These are phyloP conservation scores for Plectranthus barbatus DNA, from an alignment of 257 asterid genomes.

Conservation along the genomic window DNA sequence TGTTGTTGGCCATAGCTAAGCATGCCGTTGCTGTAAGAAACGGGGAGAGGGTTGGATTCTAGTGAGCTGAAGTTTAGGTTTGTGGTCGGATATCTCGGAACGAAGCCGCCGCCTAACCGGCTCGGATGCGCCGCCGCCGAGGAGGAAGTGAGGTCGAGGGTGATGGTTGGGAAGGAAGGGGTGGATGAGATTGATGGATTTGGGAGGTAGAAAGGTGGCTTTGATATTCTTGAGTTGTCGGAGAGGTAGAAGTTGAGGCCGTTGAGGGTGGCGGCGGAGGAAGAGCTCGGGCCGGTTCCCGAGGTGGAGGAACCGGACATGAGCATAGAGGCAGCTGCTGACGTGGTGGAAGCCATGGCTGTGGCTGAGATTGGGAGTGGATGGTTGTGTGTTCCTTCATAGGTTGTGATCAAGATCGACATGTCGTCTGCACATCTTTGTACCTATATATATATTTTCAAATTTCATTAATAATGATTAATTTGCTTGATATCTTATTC, in stretches of 20 bases:
- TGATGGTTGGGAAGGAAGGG: slow-evolving; percentile 64
- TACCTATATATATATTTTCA: slow-evolving; percentile 25
- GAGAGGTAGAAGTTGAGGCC: slow-evolving; percentile 62
- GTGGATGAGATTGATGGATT: slow-evolving; percentile 57
- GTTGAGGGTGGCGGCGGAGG: slow-evolving; percentile 30
- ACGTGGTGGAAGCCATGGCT: slow-evolving; percentile 91
- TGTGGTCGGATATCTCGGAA: slow-evolving; percentile 47
- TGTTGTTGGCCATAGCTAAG: slow-evolving; percentile 38
- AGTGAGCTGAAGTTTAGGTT: slow-evolving; percentile 73
- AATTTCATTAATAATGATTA: too few relatives aligned
- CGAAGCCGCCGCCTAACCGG: too few relatives aligned
- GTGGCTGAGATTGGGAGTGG: slow-evolving; percentile 82
- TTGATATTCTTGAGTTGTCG: slow-evolving; percentile 52
- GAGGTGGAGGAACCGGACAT: slow-evolving; percentile 70
- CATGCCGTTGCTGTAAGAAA: slow-evolving; percentile 57
- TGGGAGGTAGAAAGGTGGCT: slow-evolving; percentile 55
- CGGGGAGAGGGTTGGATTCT: slow-evolving; percentile 55
- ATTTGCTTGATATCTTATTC: not conserved
- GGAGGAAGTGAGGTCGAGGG: slow-evolving; percentile 69
- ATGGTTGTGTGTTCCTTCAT: slow-evolving; percentile 92
- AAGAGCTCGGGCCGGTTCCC: slow-evolving; percentile 9
- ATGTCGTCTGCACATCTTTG: slow-evolving; percentile 85
- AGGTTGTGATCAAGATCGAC: slow-evolving; percentile 77
- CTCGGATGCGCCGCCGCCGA: slow-evolving; percentile 24
- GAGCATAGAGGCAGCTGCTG: slow-evolving; percentile 89